Evolutionary conservation across 1,284 basidiomycete species (phyloP), one percentile per base, ranked within the genome.

Genomic region (Naganishia sp.): DNA sequence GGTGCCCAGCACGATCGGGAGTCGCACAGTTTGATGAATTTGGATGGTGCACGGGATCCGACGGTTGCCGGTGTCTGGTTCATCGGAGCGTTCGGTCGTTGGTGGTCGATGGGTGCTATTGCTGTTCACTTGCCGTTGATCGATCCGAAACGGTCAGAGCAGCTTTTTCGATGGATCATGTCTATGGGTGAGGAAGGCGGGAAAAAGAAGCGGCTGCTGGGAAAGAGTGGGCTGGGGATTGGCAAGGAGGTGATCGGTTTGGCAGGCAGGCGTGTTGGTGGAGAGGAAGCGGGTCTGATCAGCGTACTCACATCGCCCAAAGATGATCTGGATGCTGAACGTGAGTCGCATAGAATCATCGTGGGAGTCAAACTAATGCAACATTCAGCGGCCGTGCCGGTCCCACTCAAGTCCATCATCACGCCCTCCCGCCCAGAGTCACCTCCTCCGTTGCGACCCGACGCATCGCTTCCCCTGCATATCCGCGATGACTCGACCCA

Each of bases 41-140:
- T 54, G 23, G 62, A 53, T 17, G 55, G 51, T 25, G 52, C 55
- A 11, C 51, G 28, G 9, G 71, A 72, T 49, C 58, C 68, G 11
- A 57, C 68, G 15, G 57, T 72, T 28, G 62, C 68, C 7, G 68
- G 72, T 85, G 67, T 71, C 23, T 91, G 90, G 90, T 93, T 90
- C 77, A 83, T 94, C 67, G 91, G 92, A 45, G 88, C 87, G 15
- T 93, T 93, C 77, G 91, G 92, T 3, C 86, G 84, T 69, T 94
- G 91, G 91, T 92, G 90, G 88, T 81, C 88, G 49, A 89, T 88
- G 49, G 89, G 87, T 63, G 80, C 85, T 39, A 80, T 89, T 62
- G 86, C 88, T 64, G 42, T 55, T 85, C 80, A 85, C 85, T 69
- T 85, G 87, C 25, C 67, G 31, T 17, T 62, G 55, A 58, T 66